Evolutionary conservation across 352 stramenopile species (phyloP), one percentile per base, ranked within the genome.

Genomic region (Pythium brassicae): DNA sequence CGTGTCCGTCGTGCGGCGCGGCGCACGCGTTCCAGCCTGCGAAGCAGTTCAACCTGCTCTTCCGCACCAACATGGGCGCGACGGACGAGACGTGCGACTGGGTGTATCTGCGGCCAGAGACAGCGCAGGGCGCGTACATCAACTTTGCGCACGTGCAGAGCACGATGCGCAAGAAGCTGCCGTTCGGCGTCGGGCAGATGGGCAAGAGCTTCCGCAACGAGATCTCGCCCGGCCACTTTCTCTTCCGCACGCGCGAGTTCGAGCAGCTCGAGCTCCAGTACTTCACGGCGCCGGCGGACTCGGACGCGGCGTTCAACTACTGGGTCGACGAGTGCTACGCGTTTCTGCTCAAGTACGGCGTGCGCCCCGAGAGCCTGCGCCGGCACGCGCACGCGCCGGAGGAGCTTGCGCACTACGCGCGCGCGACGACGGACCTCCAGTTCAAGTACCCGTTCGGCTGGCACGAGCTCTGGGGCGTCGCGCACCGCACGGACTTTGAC

Each of bases 201-300:
- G 97, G 97, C 59, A 99, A 99, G 68, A 96, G 94, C 51, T 99
- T 99, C 70, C 86, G 97, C 20, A 99, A 99, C 63, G 97, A 99
- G 76, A 99, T 99, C 63, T 98, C 94, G 12, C 94, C 95, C 0
- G 76, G 94, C 8, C 97, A 99, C 58, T 99, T 98, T 63, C 81
- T 99, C 51, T 99, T 99, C 66, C 92, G 96, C 53, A 97, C 81
- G 53, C 82, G 96, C 34, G 97, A 99, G 78, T 99, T 99, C 66
- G 95, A 99, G 74, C 97, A 99, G 78, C 94, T 98, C 48, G 97
- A 99, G 71, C 83, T 92, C 22, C 76, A 91, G 67, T 93, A 86
- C 61, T 93, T 93, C 61, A 91, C 78, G 53, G 69, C 83, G 56
- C 81, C 81, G 50, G 48, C 69, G 39, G 83, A 93, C 35, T 90